Base-by-base conservation (phyloP, 78 protist genomes). In the Dictyostelium intermedium region DNA sequence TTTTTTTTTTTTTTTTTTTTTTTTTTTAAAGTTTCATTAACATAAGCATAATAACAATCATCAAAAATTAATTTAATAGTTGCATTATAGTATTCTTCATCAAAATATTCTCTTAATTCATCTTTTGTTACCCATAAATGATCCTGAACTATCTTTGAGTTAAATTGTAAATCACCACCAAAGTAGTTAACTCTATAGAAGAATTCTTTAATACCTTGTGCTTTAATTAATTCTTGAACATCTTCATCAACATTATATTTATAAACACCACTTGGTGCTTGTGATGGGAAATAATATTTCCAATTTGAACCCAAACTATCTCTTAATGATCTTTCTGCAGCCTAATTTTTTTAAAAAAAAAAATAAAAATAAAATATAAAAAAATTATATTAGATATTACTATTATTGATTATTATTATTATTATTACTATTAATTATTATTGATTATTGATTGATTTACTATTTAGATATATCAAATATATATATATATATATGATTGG, bases 271-370 rank as follows among this genome's bases (percentile, higher is more conserved):
- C 87, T 63, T 66, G 93, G 93, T 34, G 93, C 78, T 80, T 89
- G 93, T 30, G 93, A 89, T 41, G 93, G 93, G 69, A 89, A 80
- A 80, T 81, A 89, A 89, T 89, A 89, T 20, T 82, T 89, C 93
- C 93, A 89, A 30, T 80, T 47, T 13, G 63, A 30, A 20, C 93
- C 93, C 13, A 79, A 43, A 23, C 81, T 43, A 37, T 89, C 93
- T 53, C 93, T 79, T 14, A 89, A 77, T 34, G 93, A 84, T 79
- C 93, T 82, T 45, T 89, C 93, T 16, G 93, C 93, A 32, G 82
- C 20, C 82, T 76, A 39, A 2, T 13, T 8, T n/a, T 27, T n/a
- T n/a, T n/a, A n/a, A 35, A 8, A 27, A 11, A 34, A 63, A 63
- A 6, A 25, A 63, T 16, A 25, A 63, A n/a, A 63, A 63, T n/a